A percentile compares a stretch with the other conserved stretches of the same genome.
phyloP scores from a whole-genome alignment of 2,329 filamentous ascomycete genomes.

The Thelonectria olida region DNA sequence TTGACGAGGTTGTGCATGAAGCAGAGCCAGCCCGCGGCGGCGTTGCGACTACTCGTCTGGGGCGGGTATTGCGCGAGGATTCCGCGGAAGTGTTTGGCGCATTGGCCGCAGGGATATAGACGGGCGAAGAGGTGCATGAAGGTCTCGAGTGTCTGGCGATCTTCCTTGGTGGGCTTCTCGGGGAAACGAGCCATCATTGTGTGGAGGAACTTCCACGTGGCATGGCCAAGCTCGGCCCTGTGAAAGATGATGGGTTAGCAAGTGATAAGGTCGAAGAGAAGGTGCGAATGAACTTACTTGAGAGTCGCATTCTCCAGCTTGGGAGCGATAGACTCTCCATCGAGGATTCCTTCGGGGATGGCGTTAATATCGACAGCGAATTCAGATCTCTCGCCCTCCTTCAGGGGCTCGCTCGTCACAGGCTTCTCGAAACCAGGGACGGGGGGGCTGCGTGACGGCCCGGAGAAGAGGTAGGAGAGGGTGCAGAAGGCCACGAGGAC shows the following conservation, averaged over 20 bases:
- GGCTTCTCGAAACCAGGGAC: conserved; percentile 32
- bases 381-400: conserved; percentile 37
- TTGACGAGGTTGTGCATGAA: conserved; percentile 76
- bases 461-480: conserved; percentile 68
- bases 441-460: conserved; percentile 40
- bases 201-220: conserved; percentile 76
- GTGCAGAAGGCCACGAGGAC: conserved; percentile 65
- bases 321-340: conserved; percentile 78
- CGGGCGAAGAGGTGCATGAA: conserved; percentile 74
- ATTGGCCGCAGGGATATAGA: conserved; percentile 77
- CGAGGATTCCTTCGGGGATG: conserved; percentile 61
- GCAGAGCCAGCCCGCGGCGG: conserved; percentile 74
- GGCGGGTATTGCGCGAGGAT: conserved; percentile 70
- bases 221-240: conserved; percentile 72
- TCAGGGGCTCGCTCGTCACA: conserved; percentile 35
- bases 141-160: conserved; percentile 69
- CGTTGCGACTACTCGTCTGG: conserved; percentile 70
- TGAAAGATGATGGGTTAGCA: conserved; percentile 18
- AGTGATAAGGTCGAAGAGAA: neutral
- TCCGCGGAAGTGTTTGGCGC: conserved; percentile 72
- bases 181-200: conserved; percentile 77
- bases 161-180: conserved; percentile 69
- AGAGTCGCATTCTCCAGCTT: conserved; percentile 85
- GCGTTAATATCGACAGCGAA: conserved; percentile 52
- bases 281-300: conserved; percentile 63